These are phyloP conservation scores for Cyclocybe cylindracea DNA, from an alignment of 768 basidiomycete species.

Conservation along the genomic window DNA sequence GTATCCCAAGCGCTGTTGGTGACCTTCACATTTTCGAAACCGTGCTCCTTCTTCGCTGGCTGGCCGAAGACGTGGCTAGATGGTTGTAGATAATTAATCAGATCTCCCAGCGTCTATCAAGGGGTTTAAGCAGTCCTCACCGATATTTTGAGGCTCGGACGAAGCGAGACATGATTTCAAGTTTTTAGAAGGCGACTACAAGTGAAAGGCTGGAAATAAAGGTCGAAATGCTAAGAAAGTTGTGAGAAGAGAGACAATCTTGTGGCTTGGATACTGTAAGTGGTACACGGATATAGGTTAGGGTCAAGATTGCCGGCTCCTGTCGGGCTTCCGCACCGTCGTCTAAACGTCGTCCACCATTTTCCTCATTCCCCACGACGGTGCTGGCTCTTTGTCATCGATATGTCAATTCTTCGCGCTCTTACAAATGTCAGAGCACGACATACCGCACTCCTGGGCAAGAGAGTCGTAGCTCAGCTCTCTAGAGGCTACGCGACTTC, in stretches of 20 bases:
- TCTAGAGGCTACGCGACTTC: slow-evolving; percentile 21
- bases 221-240: not conserved
- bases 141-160: slow-evolving; percentile 87
- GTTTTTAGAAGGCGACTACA: not conserved
- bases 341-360: no score
- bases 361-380: no score
- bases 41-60: slow-evolving; percentile 80
- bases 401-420: slow-evolving; percentile 16
- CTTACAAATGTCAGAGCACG: slow-evolving; percentile 13
- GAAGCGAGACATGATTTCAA: slow-evolving; percentile 72
- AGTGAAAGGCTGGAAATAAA: not conserved
- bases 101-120: slow-evolving; percentile 11
- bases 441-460: not conserved
- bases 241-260: slow-evolving; percentile 2
- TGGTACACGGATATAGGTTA: slow-evolving; percentile 14
- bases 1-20: slow-evolving; percentile 96
- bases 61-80: slow-evolving; percentile 91
- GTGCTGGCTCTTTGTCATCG: not conserved
- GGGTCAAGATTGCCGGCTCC: slow-evolving; percentile 13
- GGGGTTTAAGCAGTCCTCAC: slow-evolving; percentile 37
- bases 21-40: slow-evolving; percentile 81
- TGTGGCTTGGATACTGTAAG: not conserved
- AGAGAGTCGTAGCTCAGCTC: slow-evolving; percentile 2
- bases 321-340: not conserved
- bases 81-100: slow-evolving; percentile 12